Conservation (phyloP, 225 moss, liverwort and hornwort species). For the Sphagnum tenellum region DNA sequence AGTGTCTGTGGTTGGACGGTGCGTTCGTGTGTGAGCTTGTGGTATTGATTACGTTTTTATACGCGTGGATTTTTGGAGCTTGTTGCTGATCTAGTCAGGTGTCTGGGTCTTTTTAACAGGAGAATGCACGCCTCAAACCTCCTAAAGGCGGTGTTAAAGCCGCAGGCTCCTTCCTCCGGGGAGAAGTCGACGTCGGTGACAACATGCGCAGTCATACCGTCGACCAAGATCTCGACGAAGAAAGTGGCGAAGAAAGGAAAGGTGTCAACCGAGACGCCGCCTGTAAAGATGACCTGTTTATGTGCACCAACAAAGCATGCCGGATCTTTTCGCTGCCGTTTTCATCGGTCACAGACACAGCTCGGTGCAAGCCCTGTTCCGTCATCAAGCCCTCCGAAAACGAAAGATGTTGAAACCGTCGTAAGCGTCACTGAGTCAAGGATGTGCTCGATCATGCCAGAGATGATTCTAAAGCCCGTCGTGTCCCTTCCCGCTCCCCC, state of each 20-base stretch:
- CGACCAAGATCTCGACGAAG: neutral
- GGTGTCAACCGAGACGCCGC: neutral
- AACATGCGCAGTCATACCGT: too few species aligned
- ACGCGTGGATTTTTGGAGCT: too few species aligned
- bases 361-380: slow-evolving; percentile 20
- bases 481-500: neutral
- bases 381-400: slow-evolving; percentile 6
- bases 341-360: slow-evolving; percentile 46
- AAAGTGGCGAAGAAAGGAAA: neutral
- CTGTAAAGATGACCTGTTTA: slow-evolving; percentile 61
- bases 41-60: neutral
- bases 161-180: neutral
- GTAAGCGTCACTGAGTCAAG: slow-evolving; percentile 6
- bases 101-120: neutral
- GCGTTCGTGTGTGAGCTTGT: neutral
- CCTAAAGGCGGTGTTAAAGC: neutral
- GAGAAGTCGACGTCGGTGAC: neutral
- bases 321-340: slow-evolving; percentile 74
- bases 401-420: slow-evolving; percentile 16
- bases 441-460: neutral
- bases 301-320: slow-evolving; percentile 79
- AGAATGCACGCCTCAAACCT: too few species aligned
- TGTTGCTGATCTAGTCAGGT: neutral
- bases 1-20: too few species aligned
- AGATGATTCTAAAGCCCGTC: neutral